Conservation (phyloP, 129 eudicot genomes). For the Dittrichia graveolens region DNA sequence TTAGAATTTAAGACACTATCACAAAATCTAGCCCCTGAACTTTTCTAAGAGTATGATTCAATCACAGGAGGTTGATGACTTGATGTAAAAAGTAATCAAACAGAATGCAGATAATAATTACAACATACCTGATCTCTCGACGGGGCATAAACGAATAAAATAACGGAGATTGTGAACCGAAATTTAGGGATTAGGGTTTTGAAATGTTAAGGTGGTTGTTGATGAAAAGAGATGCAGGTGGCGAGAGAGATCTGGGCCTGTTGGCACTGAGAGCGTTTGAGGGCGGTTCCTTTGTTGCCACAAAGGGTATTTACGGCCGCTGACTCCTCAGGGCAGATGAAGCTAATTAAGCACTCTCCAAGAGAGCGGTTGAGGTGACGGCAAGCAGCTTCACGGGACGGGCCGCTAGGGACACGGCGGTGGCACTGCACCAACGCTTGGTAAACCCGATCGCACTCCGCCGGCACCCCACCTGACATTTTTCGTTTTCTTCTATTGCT, state of each 20-base stretch:
- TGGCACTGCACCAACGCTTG: conserved; percentile 59
- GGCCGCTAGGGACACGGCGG: conserved; percentile 57
- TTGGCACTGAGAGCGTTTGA: conserved; percentile 91
- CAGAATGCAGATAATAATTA: conserved; percentile 6
- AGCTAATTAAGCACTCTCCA: conserved; percentile 63
- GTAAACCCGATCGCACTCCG: conserved; percentile 55
- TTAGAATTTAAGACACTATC: background rate
- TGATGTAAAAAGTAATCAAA: background rate
- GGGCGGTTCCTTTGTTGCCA: conserved; percentile 73
- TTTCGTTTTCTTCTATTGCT: background rate
- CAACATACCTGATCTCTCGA: background rate
- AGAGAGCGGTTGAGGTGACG: conserved; percentile 77
- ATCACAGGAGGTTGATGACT: background rate
- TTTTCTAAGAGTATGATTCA: background rate
- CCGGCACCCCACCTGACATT: conserved; percentile 37
- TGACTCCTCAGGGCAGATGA: conserved; percentile 67
- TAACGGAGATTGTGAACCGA: background rate
- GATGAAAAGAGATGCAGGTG: conserved; percentile 66
- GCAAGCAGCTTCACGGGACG: conserved; percentile 58
- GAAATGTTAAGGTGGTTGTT: conserved; percentile 35
- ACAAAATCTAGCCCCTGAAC: background rate
- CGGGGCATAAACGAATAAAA: background rate
- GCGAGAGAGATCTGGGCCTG: conserved; percentile 82
- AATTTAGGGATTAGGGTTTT: conserved; percentile 32
- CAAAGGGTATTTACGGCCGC: conserved; percentile 80